These are phyloP conservation scores for Populus ilicifolia DNA, from an alignment of 345 rosid genomes.

Conservation along the genomic window DNA sequence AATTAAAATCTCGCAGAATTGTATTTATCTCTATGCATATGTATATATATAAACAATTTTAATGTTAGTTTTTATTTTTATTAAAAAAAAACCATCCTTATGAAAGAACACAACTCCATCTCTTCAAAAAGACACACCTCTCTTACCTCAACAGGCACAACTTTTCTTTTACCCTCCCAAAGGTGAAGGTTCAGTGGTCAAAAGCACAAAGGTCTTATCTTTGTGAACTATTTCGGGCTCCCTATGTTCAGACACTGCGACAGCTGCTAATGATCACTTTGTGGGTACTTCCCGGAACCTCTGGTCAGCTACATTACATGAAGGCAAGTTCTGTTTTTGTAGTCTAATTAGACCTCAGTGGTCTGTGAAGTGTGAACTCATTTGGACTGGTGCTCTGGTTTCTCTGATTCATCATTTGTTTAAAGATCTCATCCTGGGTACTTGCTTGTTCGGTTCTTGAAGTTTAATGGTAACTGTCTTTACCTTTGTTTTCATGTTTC, in stretches of 20 bases:
- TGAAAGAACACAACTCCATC: too few species aligned
- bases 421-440: conserved; percentile 15
- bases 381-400: conserved; percentile 7
- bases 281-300: conserved; percentile 20
- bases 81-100: too few species aligned
- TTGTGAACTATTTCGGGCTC: conserved; percentile 24
- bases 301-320: conserved; percentile 17
- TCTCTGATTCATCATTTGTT: conserved; percentile 13
- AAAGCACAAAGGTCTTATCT: conserved; percentile 37
- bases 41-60: too few species aligned
- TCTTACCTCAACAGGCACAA: too few species aligned
- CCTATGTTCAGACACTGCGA: conserved; percentile 31
- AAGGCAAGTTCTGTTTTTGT: conserved; percentile 32
- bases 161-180: background rate
- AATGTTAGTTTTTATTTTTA: too few species aligned
- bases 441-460: conserved; percentile 17
- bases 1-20: too few species aligned
- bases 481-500: conserved; percentile 9
- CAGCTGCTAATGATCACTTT: conserved; percentile 27
- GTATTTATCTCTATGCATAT: too few species aligned
- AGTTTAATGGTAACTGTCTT: conserved; percentile 26
- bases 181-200: conserved; percentile 42
- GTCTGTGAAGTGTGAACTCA: conserved; percentile 13
- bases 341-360: conserved; percentile 1
- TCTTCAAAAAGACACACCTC: too few species aligned